Conservation (phyloP, 31 red algal genomes). For the Asparagopsis taxiformis region DNA sequence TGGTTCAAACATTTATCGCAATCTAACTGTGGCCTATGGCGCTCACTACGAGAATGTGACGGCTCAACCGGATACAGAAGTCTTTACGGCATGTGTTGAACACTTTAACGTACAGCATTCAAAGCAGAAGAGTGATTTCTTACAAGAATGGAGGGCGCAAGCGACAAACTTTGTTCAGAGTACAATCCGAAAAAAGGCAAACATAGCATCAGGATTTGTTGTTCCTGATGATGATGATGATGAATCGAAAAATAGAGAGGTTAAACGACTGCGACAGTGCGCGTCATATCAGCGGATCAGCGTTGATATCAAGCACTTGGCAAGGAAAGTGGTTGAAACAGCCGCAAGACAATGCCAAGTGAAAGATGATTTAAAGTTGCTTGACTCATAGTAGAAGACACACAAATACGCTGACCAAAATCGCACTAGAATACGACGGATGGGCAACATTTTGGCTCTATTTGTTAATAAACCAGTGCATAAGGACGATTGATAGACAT, state of each 20-base stretch:
- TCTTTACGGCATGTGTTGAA: slow-evolving; percentile 51
- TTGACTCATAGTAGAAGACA: neutral
- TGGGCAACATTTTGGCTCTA: neutral
- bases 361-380: slow-evolving; percentile 17
- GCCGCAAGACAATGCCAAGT: slow-evolving; percentile 46
- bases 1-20: slow-evolving; percentile 39
- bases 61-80: slow-evolving; percentile 57
- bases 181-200: slow-evolving; percentile 24
- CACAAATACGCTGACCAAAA: neutral
- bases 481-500: neutral
- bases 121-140: slow-evolving; percentile 6
- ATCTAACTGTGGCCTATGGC: slow-evolving; percentile 43
- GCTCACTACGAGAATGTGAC: slow-evolving; percentile 11
- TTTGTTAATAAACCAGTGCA: neutral
- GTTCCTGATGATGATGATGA: slow-evolving; percentile 29
- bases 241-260: neutral
- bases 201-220: slow-evolving; percentile 15
- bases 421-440: neutral
- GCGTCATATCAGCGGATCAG: slow-evolving; percentile 65
- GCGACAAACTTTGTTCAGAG: slow-evolving; percentile 33
- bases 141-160: slow-evolving; percentile 16
- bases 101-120: slow-evolving; percentile 52
- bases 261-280: slow-evolving; percentile 36
- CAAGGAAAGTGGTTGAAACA: slow-evolving; percentile 22
- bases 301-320: slow-evolving; percentile 60